phyloP scores from a whole-genome alignment of 306 rosid species.

The Begonia loranthoides region DNA sequence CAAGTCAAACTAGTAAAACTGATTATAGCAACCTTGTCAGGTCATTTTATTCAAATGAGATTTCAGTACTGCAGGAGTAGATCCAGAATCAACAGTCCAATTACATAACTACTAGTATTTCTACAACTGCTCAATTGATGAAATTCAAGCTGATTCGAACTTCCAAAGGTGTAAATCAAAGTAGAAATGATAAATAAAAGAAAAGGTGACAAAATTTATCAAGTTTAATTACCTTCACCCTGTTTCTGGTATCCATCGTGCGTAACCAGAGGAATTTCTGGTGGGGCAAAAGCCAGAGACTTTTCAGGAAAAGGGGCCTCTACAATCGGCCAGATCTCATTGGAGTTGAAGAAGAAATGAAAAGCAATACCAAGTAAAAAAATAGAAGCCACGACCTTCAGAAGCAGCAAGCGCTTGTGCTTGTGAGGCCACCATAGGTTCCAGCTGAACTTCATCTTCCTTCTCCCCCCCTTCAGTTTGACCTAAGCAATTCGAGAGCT shows the following conservation, averaged over 20 bases:
- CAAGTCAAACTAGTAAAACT: not conserved
- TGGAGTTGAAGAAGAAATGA: slow-evolving; percentile 40
- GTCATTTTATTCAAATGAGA: not conserved
- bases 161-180: not conserved
- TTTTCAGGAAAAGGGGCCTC: slow-evolving; percentile 39
- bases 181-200: not conserved
- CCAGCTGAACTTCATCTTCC: slow-evolving; percentile 39
- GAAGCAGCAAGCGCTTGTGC: slow-evolving; percentile 27
- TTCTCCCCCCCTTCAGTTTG: slow-evolving; percentile 5
- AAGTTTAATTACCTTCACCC: not conserved
- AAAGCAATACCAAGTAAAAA: slow-evolving; percentile 49
- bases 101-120: not conserved
- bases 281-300: slow-evolving; percentile 7
- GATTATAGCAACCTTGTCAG: not conserved
- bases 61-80: not conserved
- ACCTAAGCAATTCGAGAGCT: not conserved
- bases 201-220: not conserved
- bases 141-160: not conserved
- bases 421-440: slow-evolving; percentile 27
- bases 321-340: slow-evolving; percentile 25
- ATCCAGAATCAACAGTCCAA: not conserved
- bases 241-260: not conserved
- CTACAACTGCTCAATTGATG: not conserved
- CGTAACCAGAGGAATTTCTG: slow-evolving; percentile 1
- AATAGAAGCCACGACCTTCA: slow-evolving; percentile 32